These are phyloP conservation scores for Mucor velutinosus DNA, from an alignment of 371 early-diverging fungal species.

Conservation along the genomic window DNA sequence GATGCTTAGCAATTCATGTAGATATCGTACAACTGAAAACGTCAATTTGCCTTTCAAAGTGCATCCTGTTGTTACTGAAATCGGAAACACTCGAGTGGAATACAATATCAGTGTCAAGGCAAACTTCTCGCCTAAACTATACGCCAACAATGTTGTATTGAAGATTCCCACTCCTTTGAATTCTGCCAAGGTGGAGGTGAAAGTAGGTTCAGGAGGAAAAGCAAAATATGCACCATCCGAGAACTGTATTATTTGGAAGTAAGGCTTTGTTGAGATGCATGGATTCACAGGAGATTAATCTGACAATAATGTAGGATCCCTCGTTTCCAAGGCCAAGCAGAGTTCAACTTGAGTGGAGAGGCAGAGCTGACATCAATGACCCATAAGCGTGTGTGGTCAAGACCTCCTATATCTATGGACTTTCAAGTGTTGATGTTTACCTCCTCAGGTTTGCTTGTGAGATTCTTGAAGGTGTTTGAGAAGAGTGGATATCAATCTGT, in stretches of 20 bases:
- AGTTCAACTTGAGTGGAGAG: constrained; percentile 73
- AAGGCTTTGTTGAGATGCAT: constrained; percentile 9
- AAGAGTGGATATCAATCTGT: constrained; percentile 88
- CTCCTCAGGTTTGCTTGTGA: constrained; percentile 85
- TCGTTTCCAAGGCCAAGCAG: constrained; percentile 83
- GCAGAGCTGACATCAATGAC: constrained; percentile 77
- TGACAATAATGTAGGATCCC: constrained; percentile 57
- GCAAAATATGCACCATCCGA: constrained; percentile 88
- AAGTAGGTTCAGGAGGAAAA: constrained; percentile 73
- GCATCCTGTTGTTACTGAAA: constrained; percentile 82
- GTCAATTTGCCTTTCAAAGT: constrained; percentile 86
- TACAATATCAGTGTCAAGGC: constrained; percentile 79
- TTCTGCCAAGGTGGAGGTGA: constrained; percentile 71
- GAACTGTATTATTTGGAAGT: constrained; percentile 91
- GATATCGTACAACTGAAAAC: constrained; percentile 87
- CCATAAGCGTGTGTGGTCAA: constrained; percentile 82
- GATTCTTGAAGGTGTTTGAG: constrained; percentile 91
- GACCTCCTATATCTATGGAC: constrained; percentile 90
- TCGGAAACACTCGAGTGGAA: constrained; percentile 77
- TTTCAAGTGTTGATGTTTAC: constrained; percentile 90
- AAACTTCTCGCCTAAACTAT: constrained; percentile 76
- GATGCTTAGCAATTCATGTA: constrained; percentile 17
- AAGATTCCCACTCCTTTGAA: constrained; percentile 86
- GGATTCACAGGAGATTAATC: not conserved
- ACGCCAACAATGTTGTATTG: constrained; percentile 81